Conservation (phyloP, 192 early-diverging fungal species). For the Gryganskiella cystojenkinii region DNA sequence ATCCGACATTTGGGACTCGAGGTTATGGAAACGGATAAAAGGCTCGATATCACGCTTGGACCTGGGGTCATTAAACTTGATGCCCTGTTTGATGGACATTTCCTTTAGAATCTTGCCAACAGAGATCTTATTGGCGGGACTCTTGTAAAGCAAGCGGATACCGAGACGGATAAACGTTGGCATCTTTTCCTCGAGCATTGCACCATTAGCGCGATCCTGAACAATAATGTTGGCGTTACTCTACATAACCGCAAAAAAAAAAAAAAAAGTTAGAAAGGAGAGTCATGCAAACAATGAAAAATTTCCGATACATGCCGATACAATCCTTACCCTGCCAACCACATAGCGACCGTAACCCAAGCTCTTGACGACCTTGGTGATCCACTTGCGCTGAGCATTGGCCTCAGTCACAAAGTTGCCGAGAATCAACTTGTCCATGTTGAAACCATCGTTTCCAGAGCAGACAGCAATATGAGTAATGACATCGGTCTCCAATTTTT, state of each 20-base stretch:
- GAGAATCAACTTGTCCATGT: slow-evolving; percentile 75
- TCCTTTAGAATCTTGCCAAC: slow-evolving; percentile 60
- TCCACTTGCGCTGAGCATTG: slow-evolving; percentile 78
- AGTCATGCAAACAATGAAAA: background rate
- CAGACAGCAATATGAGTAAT: slow-evolving; percentile 82
- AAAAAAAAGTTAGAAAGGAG: background rate
- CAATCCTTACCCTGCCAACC: slow-evolving; percentile 54
- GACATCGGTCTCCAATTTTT: slow-evolving; percentile 71
- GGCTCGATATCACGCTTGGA: slow-evolving; percentile 72
- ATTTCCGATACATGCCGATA: no score
- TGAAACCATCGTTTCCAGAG: slow-evolving; percentile 73
- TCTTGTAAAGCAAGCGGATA: slow-evolving; percentile 83
- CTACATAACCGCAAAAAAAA: slow-evolving; percentile 19
- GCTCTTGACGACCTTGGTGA: slow-evolving; percentile 69
- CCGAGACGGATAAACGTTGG: slow-evolving; percentile 80
- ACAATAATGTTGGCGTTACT: slow-evolving; percentile 83
- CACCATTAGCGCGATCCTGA: slow-evolving; percentile 74
- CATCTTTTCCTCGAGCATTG: slow-evolving; percentile 81
- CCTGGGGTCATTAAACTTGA: slow-evolving; percentile 72
- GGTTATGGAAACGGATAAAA: slow-evolving; percentile 79
- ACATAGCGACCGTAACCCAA: slow-evolving; percentile 72
- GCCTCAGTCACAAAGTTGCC: slow-evolving; percentile 83
- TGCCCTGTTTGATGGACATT: slow-evolving; percentile 75
- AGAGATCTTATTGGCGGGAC: slow-evolving; percentile 55
- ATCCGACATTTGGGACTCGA: slow-evolving; percentile 68